phyloP scores from a whole-genome alignment of 768 basidiomycete genomes.

The Termitomyces sp. region DNA sequence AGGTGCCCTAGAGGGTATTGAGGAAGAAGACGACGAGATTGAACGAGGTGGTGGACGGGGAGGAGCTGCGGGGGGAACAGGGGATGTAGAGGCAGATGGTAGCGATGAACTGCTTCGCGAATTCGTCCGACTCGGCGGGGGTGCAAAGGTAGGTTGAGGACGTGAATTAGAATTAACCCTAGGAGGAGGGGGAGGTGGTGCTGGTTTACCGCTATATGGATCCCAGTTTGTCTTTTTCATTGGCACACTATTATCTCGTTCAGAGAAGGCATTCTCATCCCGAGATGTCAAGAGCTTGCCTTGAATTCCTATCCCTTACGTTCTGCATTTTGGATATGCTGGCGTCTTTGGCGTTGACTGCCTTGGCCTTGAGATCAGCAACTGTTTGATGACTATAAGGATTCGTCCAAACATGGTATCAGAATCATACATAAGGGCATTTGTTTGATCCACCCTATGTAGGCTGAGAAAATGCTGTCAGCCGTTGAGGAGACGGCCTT shows the following conservation, averaged over 20 bases:
- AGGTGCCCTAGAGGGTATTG: conserved; percentile 14
- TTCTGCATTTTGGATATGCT: conserved; percentile 44
- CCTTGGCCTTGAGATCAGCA: conserved; percentile 62
- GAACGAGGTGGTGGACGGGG: conserved; percentile 15
- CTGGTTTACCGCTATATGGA: conserved; percentile 46
- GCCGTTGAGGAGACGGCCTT: background rate
- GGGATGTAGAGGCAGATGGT: conserved; percentile 12
- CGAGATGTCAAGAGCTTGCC: conserved; percentile 19
- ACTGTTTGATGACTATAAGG: conserved; percentile 29
- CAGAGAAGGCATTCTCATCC: background rate
- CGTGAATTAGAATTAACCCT: conserved; percentile 25
- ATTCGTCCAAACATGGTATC: background rate
- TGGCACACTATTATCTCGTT: conserved; percentile 33
- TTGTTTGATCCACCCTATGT: too few species aligned
- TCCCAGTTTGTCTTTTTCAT: conserved; percentile 63
- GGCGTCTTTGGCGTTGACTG: conserved; percentile 53
- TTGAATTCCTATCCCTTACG: conserved; percentile 51
- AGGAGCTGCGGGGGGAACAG: conserved; percentile 6
- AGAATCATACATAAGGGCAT: conserved; percentile 28
- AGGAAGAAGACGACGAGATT: background rate
- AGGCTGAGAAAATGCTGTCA: background rate
- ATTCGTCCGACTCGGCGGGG: conserved; percentile 14
- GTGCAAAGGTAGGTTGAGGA: conserved; percentile 17
- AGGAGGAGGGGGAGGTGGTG: conserved; percentile 44
- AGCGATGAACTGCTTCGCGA: conserved; percentile 7